Evolutionary conservation across 108 stramenopile genomes (phyloP).

Genomic region (Aurantiochytrium sp.): DNA sequence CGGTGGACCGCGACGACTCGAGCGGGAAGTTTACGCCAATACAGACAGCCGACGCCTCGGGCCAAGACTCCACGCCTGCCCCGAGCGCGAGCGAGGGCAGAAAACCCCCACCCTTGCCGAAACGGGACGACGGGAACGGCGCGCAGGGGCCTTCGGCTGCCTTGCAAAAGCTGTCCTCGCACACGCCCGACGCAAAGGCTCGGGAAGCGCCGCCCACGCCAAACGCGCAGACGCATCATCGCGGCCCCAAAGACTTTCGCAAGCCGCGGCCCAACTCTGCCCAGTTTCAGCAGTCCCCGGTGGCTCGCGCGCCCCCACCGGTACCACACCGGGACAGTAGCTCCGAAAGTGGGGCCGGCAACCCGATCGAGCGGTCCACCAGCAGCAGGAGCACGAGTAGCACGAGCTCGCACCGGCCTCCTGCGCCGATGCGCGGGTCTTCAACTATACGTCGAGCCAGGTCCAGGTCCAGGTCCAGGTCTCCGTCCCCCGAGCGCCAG

Average conservation of each 20-base stretch:
- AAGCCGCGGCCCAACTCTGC: background rate
- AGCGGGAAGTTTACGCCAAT: background rate
- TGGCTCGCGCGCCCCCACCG: background rate
- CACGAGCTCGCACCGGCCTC: background rate
- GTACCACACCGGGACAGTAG: background rate
- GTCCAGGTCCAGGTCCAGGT: background rate
- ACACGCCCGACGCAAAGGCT: background rate
- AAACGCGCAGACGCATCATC: background rate
- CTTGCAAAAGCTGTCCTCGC: background rate
- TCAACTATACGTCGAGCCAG: background rate
- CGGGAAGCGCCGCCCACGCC: background rate
- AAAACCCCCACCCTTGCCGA: too few species aligned
- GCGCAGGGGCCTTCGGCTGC: too few species aligned
- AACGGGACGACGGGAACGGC: too few species aligned
- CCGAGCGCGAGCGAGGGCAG: too few species aligned
- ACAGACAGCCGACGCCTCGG: background rate
- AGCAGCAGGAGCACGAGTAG: background rate
- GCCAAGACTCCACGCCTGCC: too few species aligned
- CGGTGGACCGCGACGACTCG: background rate
- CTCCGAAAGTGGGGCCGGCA: background rate
- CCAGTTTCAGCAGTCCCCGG: background rate
- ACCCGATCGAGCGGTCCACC: too few species aligned
- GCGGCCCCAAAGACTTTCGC: background rate
- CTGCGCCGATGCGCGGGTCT: background rate
- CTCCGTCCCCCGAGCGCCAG: background rate